Evolutionary conservation across 2,329 filamentous ascomycete species (phyloP).

Genomic region (Pseudohalonectria lignicola): DNA sequence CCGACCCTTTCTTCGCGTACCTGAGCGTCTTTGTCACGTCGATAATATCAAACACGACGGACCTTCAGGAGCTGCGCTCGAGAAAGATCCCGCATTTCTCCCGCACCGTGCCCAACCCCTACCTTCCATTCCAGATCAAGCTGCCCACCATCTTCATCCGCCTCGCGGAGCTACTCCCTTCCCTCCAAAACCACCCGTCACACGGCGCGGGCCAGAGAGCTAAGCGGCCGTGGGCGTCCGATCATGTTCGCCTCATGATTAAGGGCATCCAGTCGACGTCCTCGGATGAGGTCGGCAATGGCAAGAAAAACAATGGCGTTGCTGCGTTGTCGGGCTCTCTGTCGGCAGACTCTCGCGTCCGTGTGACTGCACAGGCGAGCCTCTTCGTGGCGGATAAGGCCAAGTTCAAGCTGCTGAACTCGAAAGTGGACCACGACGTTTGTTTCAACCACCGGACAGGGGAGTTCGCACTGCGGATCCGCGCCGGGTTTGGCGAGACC

Average conservation of each 20-base stretch:
- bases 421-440: conserved; percentile 48
- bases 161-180: conserved; percentile 30
- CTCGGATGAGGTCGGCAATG: neutral
- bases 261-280: conserved; percentile 25
- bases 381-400: conserved; percentile 40
- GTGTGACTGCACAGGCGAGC: conserved; percentile 38
- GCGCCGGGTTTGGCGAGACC: conserved; percentile 45
- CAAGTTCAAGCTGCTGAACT: conserved; percentile 43
- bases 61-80: conserved; percentile 34
- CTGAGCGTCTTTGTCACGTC: conserved; percentile 37
- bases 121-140: conserved; percentile 29
- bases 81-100: conserved; percentile 27
- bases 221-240: conserved; percentile 40
- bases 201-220: conserved; percentile 10
- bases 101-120: conserved; percentile 21
- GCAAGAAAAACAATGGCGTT: neutral
- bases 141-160: conserved; percentile 36
- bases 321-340: too few relatives aligned
- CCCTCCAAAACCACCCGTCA: conserved; percentile 4
- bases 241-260: conserved; percentile 49
- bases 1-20: conserved; percentile 39
- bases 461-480: conserved; percentile 51
- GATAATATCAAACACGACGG: conserved; percentile 38
- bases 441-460: conserved; percentile 48
- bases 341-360: conserved; percentile 16